phyloP scores from a whole-genome alignment of 1,139 yeast species.

The Diutina siamensis region DNA sequence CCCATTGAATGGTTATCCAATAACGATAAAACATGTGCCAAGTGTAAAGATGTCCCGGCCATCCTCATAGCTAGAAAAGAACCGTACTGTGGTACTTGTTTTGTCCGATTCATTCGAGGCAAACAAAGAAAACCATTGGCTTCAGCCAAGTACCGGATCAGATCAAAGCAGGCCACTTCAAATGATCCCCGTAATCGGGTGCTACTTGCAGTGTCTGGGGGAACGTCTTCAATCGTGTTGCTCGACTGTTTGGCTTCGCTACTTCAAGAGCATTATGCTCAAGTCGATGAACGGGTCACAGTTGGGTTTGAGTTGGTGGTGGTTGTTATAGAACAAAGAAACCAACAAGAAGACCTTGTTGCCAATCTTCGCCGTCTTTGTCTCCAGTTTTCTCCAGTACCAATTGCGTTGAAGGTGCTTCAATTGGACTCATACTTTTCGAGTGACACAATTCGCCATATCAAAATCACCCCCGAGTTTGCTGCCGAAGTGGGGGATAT shows the following conservation, averaged over 20 bases:
- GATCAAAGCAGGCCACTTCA: slow-evolving; percentile 31
- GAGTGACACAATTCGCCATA: slow-evolving; percentile 16
- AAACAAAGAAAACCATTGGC: slow-evolving; percentile 73
- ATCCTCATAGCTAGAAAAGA: slow-evolving; percentile 56
- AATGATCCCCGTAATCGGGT: slow-evolving; percentile 28
- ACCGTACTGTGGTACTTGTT: slow-evolving; percentile 59
- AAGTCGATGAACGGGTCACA: slow-evolving; percentile 40
- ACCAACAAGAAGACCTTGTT: slow-evolving; percentile 11
- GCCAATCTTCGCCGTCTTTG: slow-evolving; percentile 11
- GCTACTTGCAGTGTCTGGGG: slow-evolving; percentile 53
- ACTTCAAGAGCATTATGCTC: slow-evolving; percentile 45
- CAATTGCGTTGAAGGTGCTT: slow-evolving; percentile 25
- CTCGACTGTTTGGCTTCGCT: slow-evolving; percentile 55
- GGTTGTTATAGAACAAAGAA: slow-evolving; percentile 28
- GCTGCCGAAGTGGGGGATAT: slow-evolving; percentile 7
- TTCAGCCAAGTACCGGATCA: slow-evolving; percentile 48
- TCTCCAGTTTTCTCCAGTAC: slow-evolving; percentile 14
- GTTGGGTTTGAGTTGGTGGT: slow-evolving; percentile 58
- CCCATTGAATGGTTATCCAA: neutral
- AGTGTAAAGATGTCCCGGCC: slow-evolving; percentile 38
- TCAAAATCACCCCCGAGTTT: slow-evolving; percentile 14
- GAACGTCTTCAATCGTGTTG: slow-evolving; percentile 53
- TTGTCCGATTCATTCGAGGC: slow-evolving; percentile 56
- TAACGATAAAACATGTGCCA: neutral
- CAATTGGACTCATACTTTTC: slow-evolving; percentile 27